Conservation (phyloP, 805 yeast genomes). For the Wickerhamomyces canadensis region DNA sequence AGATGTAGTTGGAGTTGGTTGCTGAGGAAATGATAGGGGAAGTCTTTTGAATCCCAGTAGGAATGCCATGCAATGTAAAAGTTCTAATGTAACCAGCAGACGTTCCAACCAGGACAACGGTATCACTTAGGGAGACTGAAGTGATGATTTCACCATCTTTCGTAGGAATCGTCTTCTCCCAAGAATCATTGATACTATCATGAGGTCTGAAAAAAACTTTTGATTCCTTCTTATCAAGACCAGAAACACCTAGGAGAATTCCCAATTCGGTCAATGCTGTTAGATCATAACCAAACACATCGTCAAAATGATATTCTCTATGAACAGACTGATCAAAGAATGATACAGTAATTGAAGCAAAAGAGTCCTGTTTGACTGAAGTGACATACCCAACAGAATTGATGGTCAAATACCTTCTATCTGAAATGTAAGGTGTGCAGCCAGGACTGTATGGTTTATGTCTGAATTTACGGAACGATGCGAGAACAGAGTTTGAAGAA, state of each 20-base stretch:
- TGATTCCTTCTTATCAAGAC: slow-evolving; percentile 34
- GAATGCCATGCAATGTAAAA: slow-evolving; percentile 69
- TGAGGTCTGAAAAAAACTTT: slow-evolving; percentile 67
- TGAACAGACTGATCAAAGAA: slow-evolving; percentile 76
- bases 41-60: slow-evolving; percentile 61
- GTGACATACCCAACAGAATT: slow-evolving; percentile 78
- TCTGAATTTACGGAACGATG: slow-evolving; percentile 21
- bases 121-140: slow-evolving; percentile 59
- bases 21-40: slow-evolving; percentile 60
- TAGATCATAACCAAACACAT: slow-evolving; percentile 61
- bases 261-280: slow-evolving; percentile 71
- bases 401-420: slow-evolving; percentile 75
- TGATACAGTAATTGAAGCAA: slow-evolving; percentile 74
- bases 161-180: slow-evolving; percentile 64
- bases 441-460: slow-evolving; percentile 78
- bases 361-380: slow-evolving; percentile 55
- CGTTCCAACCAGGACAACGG: slow-evolving; percentile 63
- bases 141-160: slow-evolving; percentile 53
- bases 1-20: slow-evolving; percentile 24
- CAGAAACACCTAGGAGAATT: slow-evolving; percentile 51
- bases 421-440: slow-evolving; percentile 69
- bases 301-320: slow-evolving; percentile 83
- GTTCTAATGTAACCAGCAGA: slow-evolving; percentile 68
- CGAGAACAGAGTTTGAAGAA: not conserved
- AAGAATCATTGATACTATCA: slow-evolving; percentile 51